Percentiles rank a stretch among this genome's conserved stretches.
These are phyloP conservation scores for Brettanomyces anomalus DNA, from an alignment of 805 yeast genomes.

Conservation along the genomic window DNA sequence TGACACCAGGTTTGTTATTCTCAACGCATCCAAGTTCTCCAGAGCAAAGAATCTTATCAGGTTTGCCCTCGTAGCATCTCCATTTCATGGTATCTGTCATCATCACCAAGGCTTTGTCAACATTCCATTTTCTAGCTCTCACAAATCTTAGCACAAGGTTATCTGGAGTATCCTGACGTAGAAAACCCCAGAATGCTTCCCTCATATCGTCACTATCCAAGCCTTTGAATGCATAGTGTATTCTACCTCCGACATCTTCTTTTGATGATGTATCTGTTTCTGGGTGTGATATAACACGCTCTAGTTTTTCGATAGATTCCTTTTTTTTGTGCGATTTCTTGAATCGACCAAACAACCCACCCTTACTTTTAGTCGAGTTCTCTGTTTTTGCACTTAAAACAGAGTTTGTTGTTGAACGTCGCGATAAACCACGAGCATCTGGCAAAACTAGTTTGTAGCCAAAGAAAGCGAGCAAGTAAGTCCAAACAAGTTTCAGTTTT, in stretches of 20 bases:
- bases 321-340: constrained; percentile 16
- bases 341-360: constrained; percentile 19
- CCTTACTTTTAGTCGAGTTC: constrained; percentile 27
- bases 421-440: constrained; percentile 5
- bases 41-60: constrained; percentile 51
- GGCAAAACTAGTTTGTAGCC: constrained; percentile 34
- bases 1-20: constrained; percentile 34
- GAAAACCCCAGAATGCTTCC: constrained; percentile 45
- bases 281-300: constrained; percentile 1
- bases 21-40: constrained; percentile 63
- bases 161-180: constrained; percentile 78
- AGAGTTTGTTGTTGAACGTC: constrained; percentile 5
- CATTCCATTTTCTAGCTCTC: constrained; percentile 82
- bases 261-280: constrained; percentile 3
- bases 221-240: constrained; percentile 42
- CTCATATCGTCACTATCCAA: constrained; percentile 44
- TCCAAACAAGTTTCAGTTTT: constrained; percentile 64
- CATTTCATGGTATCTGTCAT: constrained; percentile 64
- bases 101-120: constrained; percentile 62
- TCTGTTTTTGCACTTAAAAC: constrained; percentile 1
- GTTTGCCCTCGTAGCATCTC: constrained; percentile 55
- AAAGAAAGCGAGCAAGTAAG: constrained; percentile 49
- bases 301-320: constrained; percentile 15
- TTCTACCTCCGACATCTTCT: constrained; percentile 19
- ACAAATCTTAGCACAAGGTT: constrained; percentile 65